Evolutionary conservation across 1,284 basidiomycete species (phyloP), one percentile per base, ranked within the genome.

Genomic region (Blastosporella zonata): DNA sequence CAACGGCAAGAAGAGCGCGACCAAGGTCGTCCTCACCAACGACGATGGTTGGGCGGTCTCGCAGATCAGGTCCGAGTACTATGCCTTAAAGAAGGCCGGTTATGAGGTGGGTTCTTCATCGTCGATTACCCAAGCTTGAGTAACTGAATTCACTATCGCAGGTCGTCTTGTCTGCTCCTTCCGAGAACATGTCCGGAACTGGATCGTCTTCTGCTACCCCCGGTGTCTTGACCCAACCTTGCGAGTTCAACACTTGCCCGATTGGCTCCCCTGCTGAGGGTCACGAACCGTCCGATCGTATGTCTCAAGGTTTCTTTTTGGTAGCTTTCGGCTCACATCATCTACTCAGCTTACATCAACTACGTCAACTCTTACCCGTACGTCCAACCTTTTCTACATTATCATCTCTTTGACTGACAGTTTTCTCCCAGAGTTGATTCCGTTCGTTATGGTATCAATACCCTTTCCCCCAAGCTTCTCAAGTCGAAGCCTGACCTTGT

Each of bases 11-110:
- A 33, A 33, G 13, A 9, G 10, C 9, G n/a, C 43, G 12, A 40
- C 41, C 20, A 67, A 64, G 13, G 50, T 70, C 35, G 52, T 77
- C 12, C 57, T 73, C 15, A 70, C 71, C 20, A 77, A 78, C 48
- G 75, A 77, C 52, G 75, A 78, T 54, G 75, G 76, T 7, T 79
- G 77, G 76, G 77, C 77, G 1, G 69, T 70, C 3, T 74, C 76
- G 6, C 72, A 74, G 52, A 70, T 78, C 48, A 69, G 75, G 29
- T 72, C 72, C 2, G 68, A 75, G 47, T 70, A 68, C 48, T 55
- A 62, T 15, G 70, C 73, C 0, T 61, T 78, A 33, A 60, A 62
- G 22, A 59, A 58, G 3, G 69, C 67, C 20, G 73, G 72, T 21
- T 74, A 67, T 52, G 55, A 74, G 37, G 75, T 77, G 27, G 7